These are phyloP conservation scores for Trichoderma sp. DNA, from an alignment of 2,329 filamentous ascomycete species.

Conservation along the genomic window DNA sequence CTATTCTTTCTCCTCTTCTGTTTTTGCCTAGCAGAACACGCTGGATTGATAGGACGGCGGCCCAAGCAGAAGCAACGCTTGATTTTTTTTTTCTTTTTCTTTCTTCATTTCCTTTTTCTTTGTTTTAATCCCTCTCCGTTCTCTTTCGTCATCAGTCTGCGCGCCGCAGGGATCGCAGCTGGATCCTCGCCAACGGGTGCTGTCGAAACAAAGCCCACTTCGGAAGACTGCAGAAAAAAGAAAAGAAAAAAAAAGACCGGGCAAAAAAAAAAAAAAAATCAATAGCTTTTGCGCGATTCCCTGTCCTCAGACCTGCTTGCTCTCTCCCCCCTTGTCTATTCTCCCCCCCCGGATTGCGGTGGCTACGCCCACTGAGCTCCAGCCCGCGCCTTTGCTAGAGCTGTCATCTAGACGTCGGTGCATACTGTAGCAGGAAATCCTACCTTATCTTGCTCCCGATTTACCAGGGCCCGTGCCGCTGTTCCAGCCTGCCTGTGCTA, in stretches of 20 bases:
- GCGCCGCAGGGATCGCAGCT: background rate
- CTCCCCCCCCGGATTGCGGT: background rate
- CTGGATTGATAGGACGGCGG: background rate
- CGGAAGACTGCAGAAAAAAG: background rate
- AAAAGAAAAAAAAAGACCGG: background rate
- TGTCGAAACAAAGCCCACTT: constrained; percentile 1
- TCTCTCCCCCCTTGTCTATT: background rate
- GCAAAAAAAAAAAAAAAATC: background rate
- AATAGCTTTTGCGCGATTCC: background rate
- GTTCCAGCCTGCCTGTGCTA: background rate
- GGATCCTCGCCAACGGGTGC: background rate
- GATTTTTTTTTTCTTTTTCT: background rate
- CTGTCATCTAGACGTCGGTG: background rate
- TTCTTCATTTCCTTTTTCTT: background rate
- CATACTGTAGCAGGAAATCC: constrained; percentile 8
- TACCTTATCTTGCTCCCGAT: constrained; percentile 5
- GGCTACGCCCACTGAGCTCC: constrained; percentile 12
- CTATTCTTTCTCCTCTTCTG: background rate
- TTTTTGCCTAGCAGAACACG: background rate
- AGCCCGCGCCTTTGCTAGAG: background rate
- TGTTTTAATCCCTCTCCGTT: background rate
- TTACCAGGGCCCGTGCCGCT: background rate
- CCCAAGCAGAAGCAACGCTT: background rate
- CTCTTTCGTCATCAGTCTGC: background rate
- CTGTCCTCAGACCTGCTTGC: background rate